Conservation (phyloP, 805 yeast species). For the Candida gorgasii region DNA sequence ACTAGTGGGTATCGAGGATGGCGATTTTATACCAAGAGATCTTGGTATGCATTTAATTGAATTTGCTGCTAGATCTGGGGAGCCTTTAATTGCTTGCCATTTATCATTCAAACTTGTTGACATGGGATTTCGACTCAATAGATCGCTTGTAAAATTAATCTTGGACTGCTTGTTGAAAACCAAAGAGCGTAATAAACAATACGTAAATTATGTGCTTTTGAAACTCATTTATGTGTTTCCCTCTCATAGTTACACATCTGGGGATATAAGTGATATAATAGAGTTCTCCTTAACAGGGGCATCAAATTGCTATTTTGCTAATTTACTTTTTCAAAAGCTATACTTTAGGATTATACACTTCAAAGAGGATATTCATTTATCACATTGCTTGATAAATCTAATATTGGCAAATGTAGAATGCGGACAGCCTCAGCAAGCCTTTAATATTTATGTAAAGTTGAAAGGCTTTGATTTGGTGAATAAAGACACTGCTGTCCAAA, state of each 20-base stretch:
- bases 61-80: constrained; percentile 23
- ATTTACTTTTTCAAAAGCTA: constrained; percentile 6
- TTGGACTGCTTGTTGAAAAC: constrained; percentile 16
- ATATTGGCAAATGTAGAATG: constrained; percentile 1
- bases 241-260: neutral
- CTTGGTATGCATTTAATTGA: constrained; percentile 12
- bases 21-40: neutral
- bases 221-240: constrained; percentile 12
- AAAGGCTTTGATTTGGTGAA: neutral
- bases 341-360: neutral
- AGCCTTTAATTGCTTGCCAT: constrained; percentile 24
- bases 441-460: neutral
- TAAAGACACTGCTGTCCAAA: neutral
- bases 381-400: neutral
- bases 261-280: constrained; percentile 6
- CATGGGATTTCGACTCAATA: constrained; percentile 3
- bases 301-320: constrained; percentile 10
- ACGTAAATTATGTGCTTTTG: constrained; percentile 16
- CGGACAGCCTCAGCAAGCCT: constrained; percentile 2
- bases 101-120: constrained; percentile 15
- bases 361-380: neutral
- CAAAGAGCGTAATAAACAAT: constrained; percentile 10
- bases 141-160: neutral
- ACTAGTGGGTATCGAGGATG: constrained; percentile 7
- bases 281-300: neutral